Percentiles rank a stretch among this genome's conserved stretches.
Evolutionary conservation across 2,329 filamentous ascomycete species (phyloP).

Genomic region (Niveomyces coronatus): DNA sequence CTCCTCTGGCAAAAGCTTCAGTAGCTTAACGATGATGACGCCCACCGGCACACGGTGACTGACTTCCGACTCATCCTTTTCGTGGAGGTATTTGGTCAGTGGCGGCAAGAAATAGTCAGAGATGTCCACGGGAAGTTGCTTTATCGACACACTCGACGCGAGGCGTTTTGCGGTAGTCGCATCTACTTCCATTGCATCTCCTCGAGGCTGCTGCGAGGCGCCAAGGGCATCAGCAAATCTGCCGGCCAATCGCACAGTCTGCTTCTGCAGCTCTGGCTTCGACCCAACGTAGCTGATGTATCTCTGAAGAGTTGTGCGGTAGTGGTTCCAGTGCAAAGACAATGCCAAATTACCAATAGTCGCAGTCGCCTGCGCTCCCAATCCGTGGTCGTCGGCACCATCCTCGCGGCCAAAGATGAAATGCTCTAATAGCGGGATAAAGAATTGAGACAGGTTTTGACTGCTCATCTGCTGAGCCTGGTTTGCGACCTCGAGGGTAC

Average conservation of each 20-base stretch:
- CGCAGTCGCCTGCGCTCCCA: slow-evolving; percentile 76
- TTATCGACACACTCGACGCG: slow-evolving; percentile 53
- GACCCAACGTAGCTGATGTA: slow-evolving; percentile 75
- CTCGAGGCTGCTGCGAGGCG: slow-evolving; percentile 29
- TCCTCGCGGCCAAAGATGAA: slow-evolving; percentile 80
- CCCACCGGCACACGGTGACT: slow-evolving; percentile 86
- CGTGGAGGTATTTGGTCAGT: slow-evolving; percentile 74
- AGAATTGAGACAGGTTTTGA: slow-evolving; percentile 73
- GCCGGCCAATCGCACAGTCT: slow-evolving; percentile 70
- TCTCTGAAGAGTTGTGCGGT: slow-evolving; percentile 70
- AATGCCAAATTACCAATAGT: slow-evolving; percentile 66
- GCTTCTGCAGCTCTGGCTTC: slow-evolving; percentile 76
- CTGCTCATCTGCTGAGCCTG: slow-evolving; percentile 54
- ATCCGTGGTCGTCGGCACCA: slow-evolving; percentile 65
- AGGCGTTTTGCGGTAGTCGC: slow-evolving; percentile 34
- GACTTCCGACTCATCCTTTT: slow-evolving; percentile 91
- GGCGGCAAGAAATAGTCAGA: slow-evolving; percentile 66
- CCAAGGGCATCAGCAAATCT: slow-evolving; percentile 71
- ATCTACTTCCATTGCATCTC: slow-evolving; percentile 35
- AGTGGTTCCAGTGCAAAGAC: slow-evolving; percentile 83
- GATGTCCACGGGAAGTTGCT: slow-evolving; percentile 63
- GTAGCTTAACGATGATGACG: slow-evolving; percentile 76
- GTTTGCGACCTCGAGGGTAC: slow-evolving; percentile 62
- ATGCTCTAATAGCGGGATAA: slow-evolving; percentile 86
- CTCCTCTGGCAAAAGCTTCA: slow-evolving; percentile 66